Evolutionary conservation across 306 rosid species (phyloP), one percentile per base, ranked within the genome.

Genomic region (Vigna hirtella): DNA sequence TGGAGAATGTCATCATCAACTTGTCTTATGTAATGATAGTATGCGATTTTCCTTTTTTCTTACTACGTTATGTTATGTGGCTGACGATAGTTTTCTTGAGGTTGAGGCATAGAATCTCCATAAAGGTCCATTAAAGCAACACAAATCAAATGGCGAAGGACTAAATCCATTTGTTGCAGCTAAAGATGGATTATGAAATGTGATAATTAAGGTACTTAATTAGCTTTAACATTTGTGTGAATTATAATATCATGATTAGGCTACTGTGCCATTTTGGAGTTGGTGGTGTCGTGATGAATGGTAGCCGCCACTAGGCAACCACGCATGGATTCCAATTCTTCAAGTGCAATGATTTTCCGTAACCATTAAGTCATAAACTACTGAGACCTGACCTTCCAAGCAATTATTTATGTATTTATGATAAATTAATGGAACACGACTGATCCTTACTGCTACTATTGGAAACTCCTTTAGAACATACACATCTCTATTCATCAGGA

Each of bases 1-100:
- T 56, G 66, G 59, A 77, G 28, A 52, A 72, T 66, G 78, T 28
- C 61, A 61, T 78, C 63, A 49, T 79, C 76, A 76, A 72, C 69
- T 79, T 76, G 82, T 57, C 34, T 17, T 58, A 66, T 32, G 18
- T 7, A 28, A 74, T 45, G 32, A n/a, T 45, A 15, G 24, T 74
- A 55, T 6, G 36, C 43, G 20, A 17, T 45, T 79, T 53, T 30
- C 11, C 66, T 5, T 13, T 66, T 12, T 42, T 18, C 70, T 18
- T 18, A 5, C 71, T 36, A 11, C 38, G 32, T 57, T 57, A 52
- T 52, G 58, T 17, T 52, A 56, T 64, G 64, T 65, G 73, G 78
- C 7, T 51, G 43, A 72, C 68, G 73, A 77, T 81, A 36, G 56
- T 61, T 78, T 63, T 17, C 6, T 53, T 66, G 36, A 66, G 55